Evolutionary conservation across 2,329 filamentous ascomycete species (phyloP), one percentile per base, ranked within the genome.

Genomic region (Graphiopsis chlorocephala): DNA sequence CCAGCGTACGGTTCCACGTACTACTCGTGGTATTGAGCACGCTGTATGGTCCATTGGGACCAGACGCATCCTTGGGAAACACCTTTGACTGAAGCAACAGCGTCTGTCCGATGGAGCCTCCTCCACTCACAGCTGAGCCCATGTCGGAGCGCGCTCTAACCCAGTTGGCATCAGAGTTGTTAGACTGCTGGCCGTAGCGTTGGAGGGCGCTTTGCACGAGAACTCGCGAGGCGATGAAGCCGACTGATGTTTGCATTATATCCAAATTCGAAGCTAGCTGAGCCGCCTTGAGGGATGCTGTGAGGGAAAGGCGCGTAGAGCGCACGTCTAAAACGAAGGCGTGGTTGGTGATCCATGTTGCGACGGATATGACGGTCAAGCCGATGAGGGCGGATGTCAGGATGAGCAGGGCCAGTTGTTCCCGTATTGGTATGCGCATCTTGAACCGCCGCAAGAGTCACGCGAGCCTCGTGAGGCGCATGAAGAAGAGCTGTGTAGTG

Each of bases 371-470:
- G 67, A 96, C 87, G 63, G 89, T 87, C 67, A 97, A 85, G 62
- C 89, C 88, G 64, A 90, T 80, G 64, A 96, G 84, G 57, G 92
- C 88, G 66, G 90, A 87, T 66, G 92, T 74, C 69, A 95, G 82
- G 72, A 97, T 91, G 68, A 97, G 84, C 76, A 88, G 83, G 70
- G 88, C 91, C 72, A 97, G 84, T 85, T 97, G 93, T 80, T 93
- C 89, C 70, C 92, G 86, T 73, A 97, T 97, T 65, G 90, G 89
- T 76, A 97, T 87, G 77, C 92, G 88, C 91, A 97, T 94, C 26
- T 64, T 70, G 59, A 50, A 45, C 15, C 26, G 62, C 28, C 55
- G 20, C 35, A 55, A n/a, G 33, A 26, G n/a, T 23, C 35, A 50
- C 2, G 55, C n/a, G 33, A 62, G 60, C 48, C 60, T 53, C 60